Evolutionary conservation across 2,329 filamentous ascomycete species (phyloP), one percentile per base, ranked within the genome.

Genomic region (Purpureocillium lavendulum): DNA sequence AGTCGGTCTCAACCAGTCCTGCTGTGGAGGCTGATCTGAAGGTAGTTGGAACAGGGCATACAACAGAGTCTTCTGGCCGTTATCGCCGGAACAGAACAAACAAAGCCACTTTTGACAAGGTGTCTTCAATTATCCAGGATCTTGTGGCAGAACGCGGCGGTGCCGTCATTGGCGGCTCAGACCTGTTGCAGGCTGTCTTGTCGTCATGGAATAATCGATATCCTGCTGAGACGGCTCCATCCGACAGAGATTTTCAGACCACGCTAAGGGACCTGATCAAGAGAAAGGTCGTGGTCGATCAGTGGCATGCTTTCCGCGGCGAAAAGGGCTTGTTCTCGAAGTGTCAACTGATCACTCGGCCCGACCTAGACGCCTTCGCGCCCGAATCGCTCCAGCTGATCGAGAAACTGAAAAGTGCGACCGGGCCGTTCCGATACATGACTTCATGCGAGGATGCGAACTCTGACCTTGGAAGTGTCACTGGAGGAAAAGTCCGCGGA

Each of bases 91-190:
- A 15, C 12, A 35, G 30, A 16, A 17, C 31, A 11, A 28, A 31
- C 21, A 17, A 43, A 32, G 15, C 2, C n/a, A 28, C 16, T 4
- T 45, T 40, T n/a, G 46, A 36, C 7, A 47, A 51, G 9, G 46
- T 58, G 9, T 49, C 43, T 15, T 41, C 47, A 16, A 48, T 58
- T 9, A 48, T 63, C 13, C 49, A 54, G 6, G 49, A 52, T 4
- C 44, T 59, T 24, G 47, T 62, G 24, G 45, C 43, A n/a, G 50
- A 56, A 26, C 49, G 56, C 6, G 51, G 56, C 2, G 73, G 73
- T 0, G 67, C 70, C 1, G 70, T 77, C 33, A 70, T 75, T 2
- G 69, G 70, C 13, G 70, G 70, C 17, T 61, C 65, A 31, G 59
- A 69, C 4, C 53, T 77, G 4, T 74, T 70, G 58, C 65, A 68